Conservation (phyloP, 805 yeast genomes). For the Saccharomyces kudriavzevii region DNA sequence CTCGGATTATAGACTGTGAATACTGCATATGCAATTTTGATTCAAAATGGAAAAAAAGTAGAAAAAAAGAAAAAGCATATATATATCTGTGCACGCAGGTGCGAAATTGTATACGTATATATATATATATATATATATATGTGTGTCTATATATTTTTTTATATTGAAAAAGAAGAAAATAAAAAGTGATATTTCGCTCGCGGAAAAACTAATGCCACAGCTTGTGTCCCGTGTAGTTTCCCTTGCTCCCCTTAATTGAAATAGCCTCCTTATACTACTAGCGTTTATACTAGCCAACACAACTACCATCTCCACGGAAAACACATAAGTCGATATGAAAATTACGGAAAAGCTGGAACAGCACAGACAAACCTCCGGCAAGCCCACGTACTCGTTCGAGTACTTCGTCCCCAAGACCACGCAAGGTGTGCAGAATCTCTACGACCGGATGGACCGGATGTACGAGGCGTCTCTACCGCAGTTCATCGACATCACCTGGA, state of each 20-base stretch:
- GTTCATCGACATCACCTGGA: conserved; percentile 96
- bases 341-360: conserved; percentile 34
- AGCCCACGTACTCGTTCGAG: conserved; percentile 86
- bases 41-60: neutral
- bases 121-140: neutral
- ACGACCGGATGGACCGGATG: conserved; percentile 97
- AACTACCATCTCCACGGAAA: neutral
- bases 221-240: neutral
- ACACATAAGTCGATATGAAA: conserved; percentile 25
- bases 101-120: neutral
- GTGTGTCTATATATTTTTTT: too few species aligned
- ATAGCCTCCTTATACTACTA: neutral
- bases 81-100: too few species aligned
- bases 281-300: neutral
- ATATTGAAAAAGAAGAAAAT: neutral
- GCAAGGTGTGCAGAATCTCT: conserved; percentile 92
- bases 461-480: conserved; percentile 74
- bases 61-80: too few species aligned
- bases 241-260: neutral
- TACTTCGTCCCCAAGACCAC: conserved; percentile 95
- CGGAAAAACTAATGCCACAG: neutral
- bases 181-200: neutral
- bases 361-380: conserved; percentile 25
- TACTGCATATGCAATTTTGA: neutral
- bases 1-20: neutral